These are phyloP conservation scores for Blastobotrys terrestris DNA, from an alignment of 805 yeast species.

Conservation along the genomic window DNA sequence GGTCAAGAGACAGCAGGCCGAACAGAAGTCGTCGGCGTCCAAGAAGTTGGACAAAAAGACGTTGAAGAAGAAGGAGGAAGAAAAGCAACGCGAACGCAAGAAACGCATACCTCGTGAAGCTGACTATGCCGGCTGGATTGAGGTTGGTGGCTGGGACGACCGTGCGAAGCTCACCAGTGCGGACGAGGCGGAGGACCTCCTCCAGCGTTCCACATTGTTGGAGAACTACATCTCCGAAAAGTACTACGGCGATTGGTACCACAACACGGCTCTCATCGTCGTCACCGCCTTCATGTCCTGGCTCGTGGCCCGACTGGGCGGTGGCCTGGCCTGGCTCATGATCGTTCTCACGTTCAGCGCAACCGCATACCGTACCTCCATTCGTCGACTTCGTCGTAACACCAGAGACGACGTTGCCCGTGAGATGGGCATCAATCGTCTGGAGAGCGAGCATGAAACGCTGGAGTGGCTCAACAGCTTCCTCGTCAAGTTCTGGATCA, in stretches of 20 bases:
- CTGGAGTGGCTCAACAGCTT: conserved; percentile 94
- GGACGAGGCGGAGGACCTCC: conserved; percentile 66
- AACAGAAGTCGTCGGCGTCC: conserved; percentile 5
- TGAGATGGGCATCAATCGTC: conserved; percentile 70
- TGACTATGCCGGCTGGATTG: conserved; percentile 88
- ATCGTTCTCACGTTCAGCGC: conserved; percentile 58
- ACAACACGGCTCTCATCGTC: conserved; percentile 67
- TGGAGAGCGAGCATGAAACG: conserved; percentile 86
- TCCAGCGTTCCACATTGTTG: conserved; percentile 62
- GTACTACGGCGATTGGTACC: conserved; percentile 94
- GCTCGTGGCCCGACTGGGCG: conserved; percentile 67
- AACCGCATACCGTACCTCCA: conserved; percentile 73
- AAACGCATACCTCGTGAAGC: conserved; percentile 37
- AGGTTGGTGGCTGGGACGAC: conserved; percentile 81
- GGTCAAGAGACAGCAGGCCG: background rate
- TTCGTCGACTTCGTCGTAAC: conserved; percentile 67
- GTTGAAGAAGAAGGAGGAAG: conserved; percentile 7
- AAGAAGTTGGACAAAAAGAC: conserved; percentile 5
- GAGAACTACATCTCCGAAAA: conserved; percentile 71
- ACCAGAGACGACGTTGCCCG: conserved; percentile 80
- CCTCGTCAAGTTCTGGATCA: conserved; percentile 87
- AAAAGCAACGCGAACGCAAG: conserved; percentile 10
- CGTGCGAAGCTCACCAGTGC: conserved; percentile 51
- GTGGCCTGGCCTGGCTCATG: conserved; percentile 77
- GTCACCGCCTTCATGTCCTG: conserved; percentile 69